A percentile compares a stretch with the other conserved stretches of the same genome.
Conservation (phyloP, 176 grass and related monocot genomes). For the Tillandsia leiboldiana region DNA sequence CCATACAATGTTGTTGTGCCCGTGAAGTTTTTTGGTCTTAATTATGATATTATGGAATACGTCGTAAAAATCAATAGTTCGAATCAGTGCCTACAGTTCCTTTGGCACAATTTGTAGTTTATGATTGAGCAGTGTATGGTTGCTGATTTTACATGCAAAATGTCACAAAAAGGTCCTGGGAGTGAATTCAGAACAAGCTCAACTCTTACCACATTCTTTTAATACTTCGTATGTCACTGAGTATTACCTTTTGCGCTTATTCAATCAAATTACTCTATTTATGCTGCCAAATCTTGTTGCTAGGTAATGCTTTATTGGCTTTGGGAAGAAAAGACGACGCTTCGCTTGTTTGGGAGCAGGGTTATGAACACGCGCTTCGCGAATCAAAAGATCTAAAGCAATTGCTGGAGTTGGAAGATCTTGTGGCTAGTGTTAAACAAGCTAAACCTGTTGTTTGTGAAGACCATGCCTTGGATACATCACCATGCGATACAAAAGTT, state of each 20-base stretch:
- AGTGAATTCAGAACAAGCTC: no score
- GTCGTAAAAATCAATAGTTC: no score
- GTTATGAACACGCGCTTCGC: conserved; percentile 63
- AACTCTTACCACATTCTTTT: no score
- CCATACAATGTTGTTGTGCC: no score
- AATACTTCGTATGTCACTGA: no score
- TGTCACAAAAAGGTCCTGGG: no score
- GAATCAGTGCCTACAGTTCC: no score
- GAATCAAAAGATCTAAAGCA: conserved; percentile 82
- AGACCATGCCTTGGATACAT: conserved; percentile 33
- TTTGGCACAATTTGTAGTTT: neutral
- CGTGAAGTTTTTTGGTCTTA: no score
- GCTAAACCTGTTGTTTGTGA: conserved; percentile 26
- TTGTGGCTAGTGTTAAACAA: conserved; percentile 54
- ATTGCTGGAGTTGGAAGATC: conserved; percentile 79
- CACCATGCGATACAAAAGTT: conserved; percentile 76
- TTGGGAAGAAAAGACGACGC: conserved; percentile 78
- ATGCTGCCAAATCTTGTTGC: neutral
- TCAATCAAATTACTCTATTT: neutral
- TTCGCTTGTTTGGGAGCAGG: conserved; percentile 69
- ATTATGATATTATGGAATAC: no score
- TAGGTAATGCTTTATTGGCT: conserved; percentile 70
- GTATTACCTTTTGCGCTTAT: no score
- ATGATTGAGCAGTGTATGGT: neutral
- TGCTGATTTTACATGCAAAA: no score